phyloP scores from a whole-genome alignment of 768 basidiomycete genomes.

The Gymnopilus dilepis region DNA sequence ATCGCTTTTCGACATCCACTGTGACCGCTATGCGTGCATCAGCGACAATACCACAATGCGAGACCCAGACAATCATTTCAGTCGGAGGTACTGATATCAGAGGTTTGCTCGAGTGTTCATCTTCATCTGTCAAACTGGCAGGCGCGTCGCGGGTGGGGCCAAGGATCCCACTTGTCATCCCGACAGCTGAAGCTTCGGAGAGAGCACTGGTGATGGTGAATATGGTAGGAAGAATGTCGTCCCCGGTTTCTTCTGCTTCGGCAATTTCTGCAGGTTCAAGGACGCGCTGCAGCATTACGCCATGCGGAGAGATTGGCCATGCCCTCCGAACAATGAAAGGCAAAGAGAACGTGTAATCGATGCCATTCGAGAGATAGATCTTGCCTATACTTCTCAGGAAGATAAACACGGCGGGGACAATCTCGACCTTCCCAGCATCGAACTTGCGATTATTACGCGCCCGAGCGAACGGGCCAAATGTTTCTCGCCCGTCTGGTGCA shows the following conservation, averaged over 20 bases:
- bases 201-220: conserved; percentile 82
- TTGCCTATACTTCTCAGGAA: conserved; percentile 78
- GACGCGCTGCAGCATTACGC: conserved; percentile 78
- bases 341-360: conserved; percentile 77
- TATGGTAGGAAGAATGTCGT: conserved; percentile 76
- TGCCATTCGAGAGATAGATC: conserved; percentile 72
- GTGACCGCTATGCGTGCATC: conserved; percentile 61
- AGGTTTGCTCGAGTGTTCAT: conserved; percentile 54
- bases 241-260: conserved; percentile 69
- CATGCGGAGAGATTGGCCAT: conserved; percentile 81
- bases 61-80: conserved; percentile 70
- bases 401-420: conserved; percentile 70
- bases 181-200: conserved; percentile 74
- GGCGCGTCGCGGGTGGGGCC: conserved; percentile 45
- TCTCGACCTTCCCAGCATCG: conserved; percentile 35
- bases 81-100: conserved; percentile 62
- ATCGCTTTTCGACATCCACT: conserved; percentile 54
- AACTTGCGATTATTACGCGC: conserved; percentile 45
- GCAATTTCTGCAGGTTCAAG: conserved; percentile 69
- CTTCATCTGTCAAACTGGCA: conserved; percentile 56
- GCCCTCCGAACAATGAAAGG: conserved; percentile 82
- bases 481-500: conserved; percentile 35
- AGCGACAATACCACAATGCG: conserved; percentile 52
- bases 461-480: conserved; percentile 60
- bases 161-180: conserved; percentile 65